Evolutionary conservation across 2,329 filamentous ascomycete genomes (phyloP).

Genomic region (Neospermospora avenae): DNA sequence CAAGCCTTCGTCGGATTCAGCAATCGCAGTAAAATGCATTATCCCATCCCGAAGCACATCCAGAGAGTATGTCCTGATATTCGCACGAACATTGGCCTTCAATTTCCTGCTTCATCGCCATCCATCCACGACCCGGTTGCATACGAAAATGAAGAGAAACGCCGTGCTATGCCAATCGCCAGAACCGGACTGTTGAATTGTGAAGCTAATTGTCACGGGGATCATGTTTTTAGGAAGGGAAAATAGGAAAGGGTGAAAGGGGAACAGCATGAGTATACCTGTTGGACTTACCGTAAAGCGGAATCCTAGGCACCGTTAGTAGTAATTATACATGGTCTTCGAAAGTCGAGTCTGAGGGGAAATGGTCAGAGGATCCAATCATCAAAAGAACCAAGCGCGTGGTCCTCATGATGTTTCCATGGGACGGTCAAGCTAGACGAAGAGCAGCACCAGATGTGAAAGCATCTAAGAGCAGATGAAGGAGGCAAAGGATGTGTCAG

Average conservation of each 20-base stretch:
- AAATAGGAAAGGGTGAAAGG: constrained; percentile 10
- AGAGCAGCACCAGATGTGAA: neutral
- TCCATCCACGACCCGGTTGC: neutral
- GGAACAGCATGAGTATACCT: constrained; percentile 26
- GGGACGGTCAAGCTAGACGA: neutral
- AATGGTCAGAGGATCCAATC: neutral
- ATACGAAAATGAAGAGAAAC: constrained; percentile 14
- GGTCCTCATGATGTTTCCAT: neutral
- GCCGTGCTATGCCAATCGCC: constrained; percentile 22
- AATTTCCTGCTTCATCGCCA: neutral
- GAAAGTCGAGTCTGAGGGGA: constrained; percentile 1
- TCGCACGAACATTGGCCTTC: neutral
- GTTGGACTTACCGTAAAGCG: constrained; percentile 25
- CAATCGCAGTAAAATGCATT: neutral
- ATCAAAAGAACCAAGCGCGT: neutral
- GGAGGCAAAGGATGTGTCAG: neutral
- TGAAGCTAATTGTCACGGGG: constrained; percentile 17
- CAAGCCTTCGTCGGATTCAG: neutral
- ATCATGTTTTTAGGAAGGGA: constrained; percentile 16
- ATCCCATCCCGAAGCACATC: neutral
- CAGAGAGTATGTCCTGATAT: neutral
- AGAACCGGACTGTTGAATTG: constrained; percentile 18
- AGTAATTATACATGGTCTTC: constrained; percentile 8
- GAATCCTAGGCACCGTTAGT: constrained; percentile 22
- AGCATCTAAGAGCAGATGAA: neutral